Evolutionary conservation across 1,284 basidiomycete species (phyloP).

Genomic region (Microbotryum silenes-acaulis): DNA sequence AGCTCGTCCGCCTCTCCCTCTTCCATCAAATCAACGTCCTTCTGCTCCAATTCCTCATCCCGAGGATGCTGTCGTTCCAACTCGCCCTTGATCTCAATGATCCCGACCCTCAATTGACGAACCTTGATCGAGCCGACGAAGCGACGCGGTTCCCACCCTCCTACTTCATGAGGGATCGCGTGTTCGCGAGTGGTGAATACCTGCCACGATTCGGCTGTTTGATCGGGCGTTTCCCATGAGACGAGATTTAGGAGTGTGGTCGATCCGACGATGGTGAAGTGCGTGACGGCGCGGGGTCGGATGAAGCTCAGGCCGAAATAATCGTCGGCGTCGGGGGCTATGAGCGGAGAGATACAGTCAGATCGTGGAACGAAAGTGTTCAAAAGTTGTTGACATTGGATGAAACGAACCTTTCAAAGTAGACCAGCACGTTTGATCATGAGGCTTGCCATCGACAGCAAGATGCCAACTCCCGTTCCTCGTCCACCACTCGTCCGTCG

Average conservation of each 20-base stretch:
- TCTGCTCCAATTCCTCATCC: conserved; percentile 15
- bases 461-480: conserved; percentile 30
- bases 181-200: conserved; percentile 18
- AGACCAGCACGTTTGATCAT: conserved; percentile 25
- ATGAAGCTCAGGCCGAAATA: conserved; percentile 29
- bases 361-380: background rate
- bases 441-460: conserved; percentile 27
- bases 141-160: background rate
- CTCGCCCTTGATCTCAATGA: conserved; percentile 9
- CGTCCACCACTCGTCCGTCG: conserved; percentile 18
- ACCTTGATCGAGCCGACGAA: background rate
- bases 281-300: conserved; percentile 4
- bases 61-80: conserved; percentile 14
- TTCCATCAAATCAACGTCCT: conserved; percentile 1
- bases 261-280: conserved; percentile 22
- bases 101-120: background rate
- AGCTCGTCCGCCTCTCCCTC: background rate
- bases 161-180: background rate
- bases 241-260: conserved; percentile 27
- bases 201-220: conserved; percentile 30
- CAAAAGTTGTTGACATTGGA: background rate
- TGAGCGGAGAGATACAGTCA: background rate
- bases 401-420: conserved; percentile 15
- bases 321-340: conserved; percentile 21
- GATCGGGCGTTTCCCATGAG: conserved; percentile 22